These are phyloP conservation scores for Colletotrichum sp. DNA, from an alignment of 2,329 filamentous ascomycete genomes.

Conservation along the genomic window DNA sequence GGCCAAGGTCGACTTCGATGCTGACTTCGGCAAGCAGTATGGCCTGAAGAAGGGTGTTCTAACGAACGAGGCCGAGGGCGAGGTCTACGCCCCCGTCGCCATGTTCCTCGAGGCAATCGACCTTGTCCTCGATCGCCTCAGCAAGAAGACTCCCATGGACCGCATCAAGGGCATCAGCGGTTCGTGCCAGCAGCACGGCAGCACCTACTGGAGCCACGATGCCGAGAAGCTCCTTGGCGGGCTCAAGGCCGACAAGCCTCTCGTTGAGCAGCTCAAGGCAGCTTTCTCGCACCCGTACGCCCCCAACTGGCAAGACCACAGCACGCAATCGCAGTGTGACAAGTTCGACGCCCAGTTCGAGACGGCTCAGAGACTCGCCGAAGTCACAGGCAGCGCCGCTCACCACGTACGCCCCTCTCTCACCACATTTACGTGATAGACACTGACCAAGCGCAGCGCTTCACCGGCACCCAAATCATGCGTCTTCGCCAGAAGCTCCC, in stretches of 20 bases:
- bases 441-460: conserved; percentile 63
- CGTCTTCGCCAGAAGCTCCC: conserved; percentile 83
- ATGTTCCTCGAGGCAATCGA: conserved; percentile 96
- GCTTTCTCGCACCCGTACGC: conserved; percentile 86
- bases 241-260: conserved; percentile 63
- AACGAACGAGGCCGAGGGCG: conserved; percentile 79
- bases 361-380: conserved; percentile 70
- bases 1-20: conserved; percentile 95
- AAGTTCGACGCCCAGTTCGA: conserved; percentile 79
- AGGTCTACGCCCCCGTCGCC: conserved; percentile 91
- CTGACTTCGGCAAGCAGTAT: conserved; percentile 76
- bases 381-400: conserved; percentile 87
- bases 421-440: neutral
- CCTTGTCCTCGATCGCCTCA: conserved; percentile 77
- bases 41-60: conserved; percentile 87
- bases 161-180: conserved; percentile 84
- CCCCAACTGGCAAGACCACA: conserved; percentile 98
- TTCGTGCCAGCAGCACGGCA: conserved; percentile 96
- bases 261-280: conserved; percentile 74
- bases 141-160: conserved; percentile 67
- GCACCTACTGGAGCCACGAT: conserved; percentile 84
- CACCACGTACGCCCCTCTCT: conserved; percentile 75
- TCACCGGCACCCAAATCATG: conserved; percentile 97
- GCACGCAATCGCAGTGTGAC: conserved; percentile 91
- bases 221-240: conserved; percentile 68